A percentile compares a stretch with the other conserved stretches of the same genome.
Evolutionary conservation across 257 asterid genomes (phyloP).

Genomic region (Primulina huaijiensis): DNA sequence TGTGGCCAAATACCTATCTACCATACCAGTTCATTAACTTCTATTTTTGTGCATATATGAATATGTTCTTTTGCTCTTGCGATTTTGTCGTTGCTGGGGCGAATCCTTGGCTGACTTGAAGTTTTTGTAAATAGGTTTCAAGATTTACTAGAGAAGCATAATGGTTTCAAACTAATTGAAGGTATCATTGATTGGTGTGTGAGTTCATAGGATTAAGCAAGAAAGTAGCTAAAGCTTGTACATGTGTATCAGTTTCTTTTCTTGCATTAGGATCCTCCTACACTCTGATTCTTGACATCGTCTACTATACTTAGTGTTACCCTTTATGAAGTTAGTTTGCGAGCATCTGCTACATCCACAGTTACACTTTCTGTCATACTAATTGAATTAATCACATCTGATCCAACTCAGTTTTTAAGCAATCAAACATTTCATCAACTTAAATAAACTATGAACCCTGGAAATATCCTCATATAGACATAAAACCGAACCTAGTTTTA

Average conservation of each 20-base stretch:
- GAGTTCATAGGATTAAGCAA: conserved; percentile 16
- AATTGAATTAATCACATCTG: too few species aligned
- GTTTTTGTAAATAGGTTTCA: conserved; percentile 27
- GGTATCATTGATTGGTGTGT: conserved; percentile 13
- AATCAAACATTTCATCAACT: too few species aligned
- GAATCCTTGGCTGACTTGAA: neutral
- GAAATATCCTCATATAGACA: too few species aligned
- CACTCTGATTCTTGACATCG: too few species aligned
- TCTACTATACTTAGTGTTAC: neutral
- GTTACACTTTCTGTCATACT: neutral
- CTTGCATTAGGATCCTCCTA: neutral
- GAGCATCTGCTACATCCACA: neutral
- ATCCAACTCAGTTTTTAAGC: too few species aligned
- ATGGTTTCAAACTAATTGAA: conserved; percentile 26
- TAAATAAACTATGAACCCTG: too few species aligned
- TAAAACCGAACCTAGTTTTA: too few species aligned
- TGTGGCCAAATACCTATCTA: neutral
- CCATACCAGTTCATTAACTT: too few species aligned
- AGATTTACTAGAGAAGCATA: conserved; percentile 23
- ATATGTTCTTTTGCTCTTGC: neutral
- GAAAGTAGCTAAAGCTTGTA: conserved; percentile 15
- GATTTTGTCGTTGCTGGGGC: conserved; percentile 28
- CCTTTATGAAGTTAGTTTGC: neutral
- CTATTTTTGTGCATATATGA: neutral
- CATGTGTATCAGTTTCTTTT: neutral